A percentile compares a stretch with the other conserved stretches of the same genome.
These are phyloP conservation scores for Ceratobasidium sp. DNA, from an alignment of 1,284 basidiomycete species.

Conservation along the genomic window DNA sequence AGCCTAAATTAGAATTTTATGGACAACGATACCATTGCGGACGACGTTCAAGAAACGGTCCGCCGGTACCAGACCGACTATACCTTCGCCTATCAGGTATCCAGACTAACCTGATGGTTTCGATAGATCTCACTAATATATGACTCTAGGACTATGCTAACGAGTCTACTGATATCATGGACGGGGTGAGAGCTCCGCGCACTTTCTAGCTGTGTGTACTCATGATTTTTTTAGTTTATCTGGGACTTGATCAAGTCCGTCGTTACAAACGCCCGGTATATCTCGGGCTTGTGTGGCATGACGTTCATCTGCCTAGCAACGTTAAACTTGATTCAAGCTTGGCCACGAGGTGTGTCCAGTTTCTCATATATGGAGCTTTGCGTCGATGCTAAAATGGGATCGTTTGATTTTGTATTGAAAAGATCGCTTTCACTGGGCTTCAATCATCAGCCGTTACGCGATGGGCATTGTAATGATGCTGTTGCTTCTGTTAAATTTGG, in stretches of 20 bases:
- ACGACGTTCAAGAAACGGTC: conserved; percentile 26
- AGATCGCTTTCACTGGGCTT: conserved; percentile 40
- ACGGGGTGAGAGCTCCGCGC: not conserved
- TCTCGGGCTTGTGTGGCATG: conserved; percentile 7
- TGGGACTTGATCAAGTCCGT: conserved; percentile 3
- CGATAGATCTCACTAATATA: not conserved
- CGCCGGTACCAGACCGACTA: conserved; percentile 19
- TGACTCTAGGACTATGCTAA: not conserved
- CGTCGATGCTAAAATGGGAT: not conserved
- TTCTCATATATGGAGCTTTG: not conserved
- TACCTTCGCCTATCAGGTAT: conserved; percentile 19
- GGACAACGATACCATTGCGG: conserved; percentile 35
- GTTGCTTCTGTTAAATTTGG: conserved; percentile 28
- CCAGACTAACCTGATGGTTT: not conserved
- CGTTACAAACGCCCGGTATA: conserved; percentile 17
- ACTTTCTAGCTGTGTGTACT: not conserved
- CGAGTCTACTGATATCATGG: not conserved
- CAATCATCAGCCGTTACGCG: conserved; percentile 22
- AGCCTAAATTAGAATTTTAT: conserved; percentile 14
- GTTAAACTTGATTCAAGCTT: conserved; percentile 13
- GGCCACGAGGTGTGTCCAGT: conserved; percentile 10
- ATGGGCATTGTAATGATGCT: conserved; percentile 17
- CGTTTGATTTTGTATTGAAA: not conserved
- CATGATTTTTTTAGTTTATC: not conserved
- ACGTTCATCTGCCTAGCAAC: conserved; percentile 13